Conservation (phyloP, 2,329 filamentous ascomycete genomes). For the Fusarium newnesense region DNA sequence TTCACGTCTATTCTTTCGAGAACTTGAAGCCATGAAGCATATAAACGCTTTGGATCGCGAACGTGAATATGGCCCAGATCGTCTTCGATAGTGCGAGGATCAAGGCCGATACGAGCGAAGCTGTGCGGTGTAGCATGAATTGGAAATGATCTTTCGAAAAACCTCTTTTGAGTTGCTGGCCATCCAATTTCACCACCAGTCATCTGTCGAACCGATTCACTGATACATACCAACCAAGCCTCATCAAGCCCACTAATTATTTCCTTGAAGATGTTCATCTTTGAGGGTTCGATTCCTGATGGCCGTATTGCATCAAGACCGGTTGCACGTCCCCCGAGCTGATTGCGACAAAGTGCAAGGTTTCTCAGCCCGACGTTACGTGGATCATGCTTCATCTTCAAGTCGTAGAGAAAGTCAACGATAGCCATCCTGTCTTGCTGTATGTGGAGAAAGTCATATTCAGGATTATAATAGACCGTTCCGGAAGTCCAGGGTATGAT, state of each 20-base stretch:
- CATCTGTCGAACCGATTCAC: accelerated
- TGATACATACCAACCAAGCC: not conserved
- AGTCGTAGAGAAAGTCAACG: not conserved
- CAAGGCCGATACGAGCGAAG: not conserved
- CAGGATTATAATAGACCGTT: not conserved
- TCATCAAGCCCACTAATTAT: not conserved
- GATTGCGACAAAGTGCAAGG: not conserved
- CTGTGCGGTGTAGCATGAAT: not conserved
- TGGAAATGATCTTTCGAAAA: not conserved
- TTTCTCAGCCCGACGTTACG: not conserved
- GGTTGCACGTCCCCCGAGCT: accelerated
- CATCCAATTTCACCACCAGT: not conserved
- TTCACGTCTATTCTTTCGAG: not conserved
- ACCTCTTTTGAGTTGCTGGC: accelerated
- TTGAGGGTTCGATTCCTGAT: not conserved
- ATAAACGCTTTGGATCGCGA: not conserved
- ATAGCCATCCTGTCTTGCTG: not conserved
- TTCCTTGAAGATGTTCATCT: not conserved
- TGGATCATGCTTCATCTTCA: not conserved
- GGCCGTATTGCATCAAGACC: not conserved
- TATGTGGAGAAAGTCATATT: not conserved
- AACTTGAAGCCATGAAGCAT: not conserved
- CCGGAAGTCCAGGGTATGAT: not conserved
- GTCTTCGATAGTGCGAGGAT: not conserved
- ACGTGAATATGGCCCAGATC: not conserved